Percentiles rank a stretch among this genome's conserved stretches.
Evolutionary conservation across 345 rosid genomes (phyloP).

Genomic region (Euphorbia pulcherrima): DNA sequence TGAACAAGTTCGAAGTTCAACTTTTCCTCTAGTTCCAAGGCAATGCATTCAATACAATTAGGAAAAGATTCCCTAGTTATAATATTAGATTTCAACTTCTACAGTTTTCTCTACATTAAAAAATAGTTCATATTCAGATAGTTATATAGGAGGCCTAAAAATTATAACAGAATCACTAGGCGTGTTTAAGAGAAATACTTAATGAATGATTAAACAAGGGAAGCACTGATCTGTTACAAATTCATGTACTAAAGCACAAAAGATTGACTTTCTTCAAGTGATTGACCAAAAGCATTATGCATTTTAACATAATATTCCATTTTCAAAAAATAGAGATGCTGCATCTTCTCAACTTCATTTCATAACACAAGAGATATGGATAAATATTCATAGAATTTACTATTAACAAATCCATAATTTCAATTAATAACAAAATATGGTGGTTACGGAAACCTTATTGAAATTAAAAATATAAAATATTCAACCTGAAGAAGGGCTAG

Average conservation of each 20-base stretch:
- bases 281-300: conserved; percentile 3
- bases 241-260: neutral
- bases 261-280: neutral
- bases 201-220: too few relatives aligned
- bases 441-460: neutral
- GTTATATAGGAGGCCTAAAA: too few relatives aligned
- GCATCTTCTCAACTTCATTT: neutral
- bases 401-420: neutral
- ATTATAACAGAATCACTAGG: too few relatives aligned
- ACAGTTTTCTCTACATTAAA: neutral
- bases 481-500: conserved; percentile 97
- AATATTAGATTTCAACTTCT: neutral
- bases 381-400: conserved; percentile 1
- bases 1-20: neutral
- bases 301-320: neutral
- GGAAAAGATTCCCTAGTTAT: neutral
- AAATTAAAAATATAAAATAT: neutral
- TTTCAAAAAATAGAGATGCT: neutral
- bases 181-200: too few relatives aligned
- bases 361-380: neutral
- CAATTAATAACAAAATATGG: neutral
- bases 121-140: neutral
- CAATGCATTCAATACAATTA: neutral
- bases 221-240: neutral
- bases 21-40: neutral